Evolutionary conservation across 441 rosid species (phyloP).

Genomic region (Pelargonium exstipulatum): DNA sequence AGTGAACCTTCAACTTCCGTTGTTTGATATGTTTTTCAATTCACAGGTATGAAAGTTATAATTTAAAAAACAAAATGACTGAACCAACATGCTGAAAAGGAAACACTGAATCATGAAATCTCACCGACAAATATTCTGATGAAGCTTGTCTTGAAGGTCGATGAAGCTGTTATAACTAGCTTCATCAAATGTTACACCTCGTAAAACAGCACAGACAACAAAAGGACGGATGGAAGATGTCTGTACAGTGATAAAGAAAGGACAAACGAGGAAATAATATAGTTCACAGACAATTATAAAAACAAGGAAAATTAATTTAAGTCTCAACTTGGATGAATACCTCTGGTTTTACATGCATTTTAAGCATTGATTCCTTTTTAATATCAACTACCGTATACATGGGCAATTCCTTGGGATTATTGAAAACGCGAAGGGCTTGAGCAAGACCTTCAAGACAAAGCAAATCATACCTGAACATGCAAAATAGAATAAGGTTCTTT

Average conservation of each 20-base stretch:
- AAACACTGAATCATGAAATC: constrained; percentile 5
- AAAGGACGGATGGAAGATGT: constrained; percentile 65
- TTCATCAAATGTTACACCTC: constrained; percentile 76
- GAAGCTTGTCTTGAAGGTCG: constrained; percentile 96
- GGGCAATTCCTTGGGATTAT: constrained; percentile 55
- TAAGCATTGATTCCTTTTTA: constrained; percentile 45
- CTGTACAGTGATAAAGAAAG: constrained; percentile 31
- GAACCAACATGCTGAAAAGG: not conserved
- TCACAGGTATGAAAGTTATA: not conserved
- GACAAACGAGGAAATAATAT: not conserved
- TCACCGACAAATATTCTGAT: constrained; percentile 92
- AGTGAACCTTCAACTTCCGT: too few species aligned
- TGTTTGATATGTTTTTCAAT: too few species aligned
- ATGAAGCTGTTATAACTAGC: constrained; percentile 90
- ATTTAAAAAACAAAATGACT: not conserved
- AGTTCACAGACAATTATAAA: not conserved
- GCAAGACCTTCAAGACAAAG: constrained; percentile 97
- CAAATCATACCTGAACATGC: constrained; percentile 65
- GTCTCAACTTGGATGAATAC: constrained; percentile 26
- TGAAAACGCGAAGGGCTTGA: constrained; percentile 80
- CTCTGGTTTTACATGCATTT: constrained; percentile 72
- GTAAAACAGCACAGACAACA: constrained; percentile 78
- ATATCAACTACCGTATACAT: constrained; percentile 41
- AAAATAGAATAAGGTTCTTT: constrained; percentile 8
- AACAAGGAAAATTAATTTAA: not conserved